phyloP scores from a whole-genome alignment of 2,329 filamentous ascomycete genomes.

The Paramyrothecium roridum region DNA sequence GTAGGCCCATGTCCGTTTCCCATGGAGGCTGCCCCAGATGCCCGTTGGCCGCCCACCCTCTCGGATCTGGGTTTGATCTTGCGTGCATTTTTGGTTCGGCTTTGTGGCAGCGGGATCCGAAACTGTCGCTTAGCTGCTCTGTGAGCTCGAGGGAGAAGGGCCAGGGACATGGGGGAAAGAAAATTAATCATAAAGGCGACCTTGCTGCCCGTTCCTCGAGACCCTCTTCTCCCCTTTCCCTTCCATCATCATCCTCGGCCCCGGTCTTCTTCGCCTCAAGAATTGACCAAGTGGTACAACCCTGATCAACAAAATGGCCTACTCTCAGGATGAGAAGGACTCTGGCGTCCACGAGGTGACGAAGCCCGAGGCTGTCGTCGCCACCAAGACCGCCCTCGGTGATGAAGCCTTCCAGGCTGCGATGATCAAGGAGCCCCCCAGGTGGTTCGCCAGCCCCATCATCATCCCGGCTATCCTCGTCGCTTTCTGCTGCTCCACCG shows the following conservation, averaged over 20 bases:
- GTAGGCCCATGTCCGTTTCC: too few species aligned
- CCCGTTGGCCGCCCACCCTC: too few species aligned
- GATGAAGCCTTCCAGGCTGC: conserved; percentile 23
- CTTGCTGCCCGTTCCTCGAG: not conserved
- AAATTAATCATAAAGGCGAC: not conserved
- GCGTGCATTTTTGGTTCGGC: too few species aligned
- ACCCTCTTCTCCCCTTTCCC: not conserved
- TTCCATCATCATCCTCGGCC: not conserved
- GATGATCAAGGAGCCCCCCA: conserved; percentile 24
- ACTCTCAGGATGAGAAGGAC: not conserved
- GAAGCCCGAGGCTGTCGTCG: conserved; percentile 2
- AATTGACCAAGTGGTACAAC: not conserved
- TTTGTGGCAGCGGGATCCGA: too few species aligned
- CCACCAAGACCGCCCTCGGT: conserved; percentile 17
- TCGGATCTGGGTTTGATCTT: too few species aligned
- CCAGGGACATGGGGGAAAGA: too few species aligned
- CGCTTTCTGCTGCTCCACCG: conserved; percentile 24
- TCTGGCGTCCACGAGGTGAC: not conserved
- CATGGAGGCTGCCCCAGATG: too few species aligned
- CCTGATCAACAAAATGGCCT: not conserved
- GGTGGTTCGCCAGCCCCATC: conserved; percentile 9
- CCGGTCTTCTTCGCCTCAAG: not conserved
- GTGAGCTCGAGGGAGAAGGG: too few species aligned
- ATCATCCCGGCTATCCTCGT: conserved; percentile 18
- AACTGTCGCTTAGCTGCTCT: too few species aligned